Conservation (phyloP, 306 rosid species). For the Castanopsis chinensis region DNA sequence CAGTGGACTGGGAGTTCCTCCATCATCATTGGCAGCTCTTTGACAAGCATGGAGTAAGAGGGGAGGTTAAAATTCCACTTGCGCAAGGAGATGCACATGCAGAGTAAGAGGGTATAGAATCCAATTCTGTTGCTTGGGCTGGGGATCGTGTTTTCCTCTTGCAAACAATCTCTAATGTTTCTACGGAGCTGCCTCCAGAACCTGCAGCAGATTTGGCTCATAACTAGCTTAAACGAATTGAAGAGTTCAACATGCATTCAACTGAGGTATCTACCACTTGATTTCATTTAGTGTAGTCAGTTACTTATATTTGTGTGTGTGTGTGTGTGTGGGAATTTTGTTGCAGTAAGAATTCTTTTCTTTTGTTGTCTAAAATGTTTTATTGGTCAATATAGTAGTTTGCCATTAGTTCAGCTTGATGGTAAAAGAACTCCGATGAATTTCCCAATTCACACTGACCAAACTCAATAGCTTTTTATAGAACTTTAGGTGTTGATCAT, state of each 20-base stretch:
- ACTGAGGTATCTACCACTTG: constrained; percentile 66
- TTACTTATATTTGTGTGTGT: background rate
- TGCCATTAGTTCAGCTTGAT: background rate
- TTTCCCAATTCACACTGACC: background rate
- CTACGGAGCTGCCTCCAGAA: constrained; percentile 73
- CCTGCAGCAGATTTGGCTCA: constrained; percentile 85
- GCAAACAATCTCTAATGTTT: constrained; percentile 89
- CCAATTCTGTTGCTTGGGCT: constrained; percentile 75
- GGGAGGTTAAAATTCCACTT: constrained; percentile 40
- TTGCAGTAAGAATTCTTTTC: constrained; percentile 6
- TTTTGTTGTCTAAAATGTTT: constrained; percentile 10
- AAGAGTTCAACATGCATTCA: constrained; percentile 80
- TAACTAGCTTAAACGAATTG: constrained; percentile 65
- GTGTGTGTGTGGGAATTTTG: background rate
- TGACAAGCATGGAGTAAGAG: constrained; percentile 58
- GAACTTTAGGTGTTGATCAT: constrained; percentile 17
- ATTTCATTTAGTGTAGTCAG: background rate
- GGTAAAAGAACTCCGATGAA: background rate
- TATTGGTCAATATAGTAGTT: background rate
- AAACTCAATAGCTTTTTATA: background rate
- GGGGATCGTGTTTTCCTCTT: constrained; percentile 87
- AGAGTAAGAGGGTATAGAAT: constrained; percentile 48
- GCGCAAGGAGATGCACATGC: constrained; percentile 35
- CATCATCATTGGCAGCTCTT: constrained; percentile 92
- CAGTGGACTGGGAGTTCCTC: constrained; percentile 90